Evolutionary conservation across 192 early-diverging fungal genomes (phyloP), one percentile per base, ranked within the genome.

Genomic region (Backusella sp.): DNA sequence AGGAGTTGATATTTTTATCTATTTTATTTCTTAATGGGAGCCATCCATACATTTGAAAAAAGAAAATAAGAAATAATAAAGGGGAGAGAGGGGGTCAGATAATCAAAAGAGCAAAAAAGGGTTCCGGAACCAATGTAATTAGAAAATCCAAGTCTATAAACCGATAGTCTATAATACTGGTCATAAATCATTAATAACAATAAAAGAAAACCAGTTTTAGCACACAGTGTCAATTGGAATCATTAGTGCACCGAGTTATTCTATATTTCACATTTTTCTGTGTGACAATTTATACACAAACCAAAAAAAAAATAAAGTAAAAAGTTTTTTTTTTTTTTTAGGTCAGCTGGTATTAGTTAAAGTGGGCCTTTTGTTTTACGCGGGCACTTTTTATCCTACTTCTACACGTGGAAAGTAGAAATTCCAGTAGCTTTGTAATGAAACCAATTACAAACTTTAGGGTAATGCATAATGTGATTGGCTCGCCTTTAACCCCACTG

Each of bases 261-360:
- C 56, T 62, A 62, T 56, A 56, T 59, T 59, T 59, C 56, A 59
- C 56, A 59, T 59, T 59, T 59, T 59, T 59, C 56, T 59, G 56
- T 59, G 56, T 59, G 23, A 59, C 23, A 59, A 59, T 59, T 23
- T 59, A 59, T 59, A 3, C 14, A 59, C 23, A 59, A 59, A 21
- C 53, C n/a, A 59, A 59, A 56, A 11, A 56, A 52, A n/a, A 19
- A 19, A 4, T 21, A 32, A 32, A 32, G 2, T 2, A 53, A 53
- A 52, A n/a, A 23, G 8, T 56, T 56, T 56, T 23, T n/a, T n/a
- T n/a, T n/a, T n/a, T n/a, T n/a, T 56, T 56, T 59, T 59, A 59
- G 53, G 53, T 59, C 53, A 59, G 53, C 53, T 59, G 53, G 23
- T 59, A 49, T 56, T 9, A 59, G 23, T 59, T 59, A 59, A 59